Conservation (phyloP, 2,329 filamentous ascomycete species). For the Phialocephala subalpina region DNA sequence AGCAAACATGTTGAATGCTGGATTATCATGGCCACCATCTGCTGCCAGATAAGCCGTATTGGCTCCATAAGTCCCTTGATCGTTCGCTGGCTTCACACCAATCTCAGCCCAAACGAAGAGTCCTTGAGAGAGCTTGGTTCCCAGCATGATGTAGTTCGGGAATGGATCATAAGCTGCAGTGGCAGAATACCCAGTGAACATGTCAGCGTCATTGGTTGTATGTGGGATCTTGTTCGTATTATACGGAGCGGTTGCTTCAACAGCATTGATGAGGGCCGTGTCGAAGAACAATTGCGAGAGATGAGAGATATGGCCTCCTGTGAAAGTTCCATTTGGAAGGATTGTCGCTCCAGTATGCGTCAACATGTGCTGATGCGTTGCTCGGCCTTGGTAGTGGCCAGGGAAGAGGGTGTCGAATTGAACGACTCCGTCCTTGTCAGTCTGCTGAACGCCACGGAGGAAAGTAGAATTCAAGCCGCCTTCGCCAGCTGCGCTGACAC, state of each 20-base stretch:
- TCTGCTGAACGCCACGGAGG: conserved; percentile 52
- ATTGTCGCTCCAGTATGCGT: conserved; percentile 28
- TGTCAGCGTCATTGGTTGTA: conserved; percentile 58
- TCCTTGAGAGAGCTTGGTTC: conserved; percentile 59
- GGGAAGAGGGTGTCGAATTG: conserved; percentile 54
- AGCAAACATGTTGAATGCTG: conserved; percentile 28
- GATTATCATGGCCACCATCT: conserved; percentile 34
- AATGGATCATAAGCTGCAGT: conserved; percentile 57
- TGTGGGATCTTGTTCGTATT: conserved; percentile 53
- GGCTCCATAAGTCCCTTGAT: conserved; percentile 25
- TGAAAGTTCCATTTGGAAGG: conserved; percentile 56
- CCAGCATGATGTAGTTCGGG: conserved; percentile 65
- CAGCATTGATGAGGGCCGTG: conserved; percentile 61
- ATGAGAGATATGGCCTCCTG: conserved; percentile 55
- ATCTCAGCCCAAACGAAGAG: conserved; percentile 63
- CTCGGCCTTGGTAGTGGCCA: conserved; percentile 54
- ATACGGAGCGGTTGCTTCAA: conserved; percentile 60
- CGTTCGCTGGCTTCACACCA: conserved; percentile 39
- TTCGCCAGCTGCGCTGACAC: conserved; percentile 47
- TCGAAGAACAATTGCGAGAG: conserved; percentile 68
- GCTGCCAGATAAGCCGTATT: conserved; percentile 29
- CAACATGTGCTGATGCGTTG: conserved; percentile 54
- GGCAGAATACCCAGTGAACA: conserved; percentile 52
- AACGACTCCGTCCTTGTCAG: conserved; percentile 51
- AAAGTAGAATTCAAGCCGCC: conserved; percentile 52